Percentiles rank a stretch among this genome's conserved stretches.
These are phyloP conservation scores for Globisporangium nagaii DNA, from an alignment of 352 stramenopile species.

Conservation along the genomic window DNA sequence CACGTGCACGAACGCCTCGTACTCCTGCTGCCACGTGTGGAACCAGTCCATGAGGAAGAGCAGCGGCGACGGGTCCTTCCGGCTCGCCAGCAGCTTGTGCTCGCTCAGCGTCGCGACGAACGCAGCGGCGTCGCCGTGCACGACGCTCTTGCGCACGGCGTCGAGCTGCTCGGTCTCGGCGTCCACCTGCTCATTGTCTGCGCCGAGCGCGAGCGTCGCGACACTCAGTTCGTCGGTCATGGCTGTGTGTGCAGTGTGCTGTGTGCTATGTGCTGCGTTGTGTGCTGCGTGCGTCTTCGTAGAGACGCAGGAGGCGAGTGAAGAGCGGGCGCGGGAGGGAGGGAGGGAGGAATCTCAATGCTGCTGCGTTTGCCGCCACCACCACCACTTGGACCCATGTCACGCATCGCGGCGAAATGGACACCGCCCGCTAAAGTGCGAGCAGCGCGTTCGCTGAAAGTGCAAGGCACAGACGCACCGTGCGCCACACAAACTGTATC, in stretches of 20 bases:
- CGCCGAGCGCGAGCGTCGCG: constrained; percentile 36
- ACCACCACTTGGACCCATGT: constrained; percentile 3
- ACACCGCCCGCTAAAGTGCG: not conserved
- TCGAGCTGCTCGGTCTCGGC: constrained; percentile 36
- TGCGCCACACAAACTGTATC: no score
- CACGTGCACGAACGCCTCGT: constrained; percentile 74
- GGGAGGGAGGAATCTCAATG: not conserved
- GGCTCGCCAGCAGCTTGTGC: constrained; percentile 17
- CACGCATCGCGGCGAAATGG: no score
- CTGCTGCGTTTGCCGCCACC: not conserved
- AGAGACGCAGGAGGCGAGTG: not conserved
- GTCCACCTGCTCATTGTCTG: constrained; percentile 21
- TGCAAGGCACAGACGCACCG: no score
- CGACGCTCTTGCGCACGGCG: constrained; percentile 52
- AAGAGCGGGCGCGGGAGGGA: not conserved
- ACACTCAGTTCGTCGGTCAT: constrained; percentile 35
- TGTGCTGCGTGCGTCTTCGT: not conserved
- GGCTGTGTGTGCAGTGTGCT: constrained; percentile 14
- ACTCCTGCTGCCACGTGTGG: constrained; percentile 84
- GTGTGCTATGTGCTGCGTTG: not conserved
- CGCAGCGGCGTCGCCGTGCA: constrained; percentile 37
- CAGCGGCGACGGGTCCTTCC: constrained; percentile 35
- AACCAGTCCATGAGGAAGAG: constrained; percentile 83
- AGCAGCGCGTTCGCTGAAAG: no score
- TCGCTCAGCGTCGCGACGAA: constrained; percentile 32